Conservation (phyloP, 1,284 basidiomycete species). For the Entoloma clypeatum region DNA sequence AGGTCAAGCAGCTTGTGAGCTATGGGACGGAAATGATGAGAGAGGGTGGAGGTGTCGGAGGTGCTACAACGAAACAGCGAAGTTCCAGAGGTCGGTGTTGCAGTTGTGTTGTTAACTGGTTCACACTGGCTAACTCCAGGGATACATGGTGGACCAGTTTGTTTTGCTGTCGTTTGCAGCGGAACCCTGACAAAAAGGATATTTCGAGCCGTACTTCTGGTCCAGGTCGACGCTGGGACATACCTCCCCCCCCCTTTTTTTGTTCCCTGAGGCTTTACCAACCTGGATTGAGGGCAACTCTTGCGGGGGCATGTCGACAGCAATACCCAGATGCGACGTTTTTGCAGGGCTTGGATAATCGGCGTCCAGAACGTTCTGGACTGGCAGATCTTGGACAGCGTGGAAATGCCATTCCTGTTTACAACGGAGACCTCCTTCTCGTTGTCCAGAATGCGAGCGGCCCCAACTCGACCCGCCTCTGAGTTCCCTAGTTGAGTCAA, state of each 20-base stretch:
- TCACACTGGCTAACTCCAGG: slow-evolving; percentile 5
- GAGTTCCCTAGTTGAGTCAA: slow-evolving; percentile 49
- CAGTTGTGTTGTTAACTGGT: slow-evolving; percentile 9
- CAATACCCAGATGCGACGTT: slow-evolving; percentile 56
- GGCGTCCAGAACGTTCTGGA: slow-evolving; percentile 32
- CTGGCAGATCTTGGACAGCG: slow-evolving; percentile 49
- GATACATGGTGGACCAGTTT: slow-evolving; percentile 68
- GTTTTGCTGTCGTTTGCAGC: slow-evolving; percentile 73
- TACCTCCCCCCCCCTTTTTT: slow-evolving; percentile 58
- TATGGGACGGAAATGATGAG: slow-evolving; percentile 51
- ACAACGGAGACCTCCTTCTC: slow-evolving; percentile 68
- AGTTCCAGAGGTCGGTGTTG: slow-evolving; percentile 56
- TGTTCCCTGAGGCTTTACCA: slow-evolving; percentile 72
- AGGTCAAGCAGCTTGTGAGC: slow-evolving; percentile 45
- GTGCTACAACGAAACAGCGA: slow-evolving; percentile 49
- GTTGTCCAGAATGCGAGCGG: slow-evolving; percentile 53
- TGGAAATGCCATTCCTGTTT: slow-evolving; percentile 68
- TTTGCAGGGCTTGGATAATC: slow-evolving; percentile 41
- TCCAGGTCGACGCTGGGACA: slow-evolving; percentile 39
- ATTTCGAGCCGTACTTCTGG: slow-evolving; percentile 77
- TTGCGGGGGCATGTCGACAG: slow-evolving; percentile 63
- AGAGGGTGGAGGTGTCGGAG: slow-evolving; percentile 39
- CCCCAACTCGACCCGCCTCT: slow-evolving; percentile 46
- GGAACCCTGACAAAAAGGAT: slow-evolving; percentile 64
- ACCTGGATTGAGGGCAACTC: slow-evolving; percentile 60